phyloP scores from a whole-genome alignment of 208 protist genomes.

The Leishmania aethiopica region DNA sequence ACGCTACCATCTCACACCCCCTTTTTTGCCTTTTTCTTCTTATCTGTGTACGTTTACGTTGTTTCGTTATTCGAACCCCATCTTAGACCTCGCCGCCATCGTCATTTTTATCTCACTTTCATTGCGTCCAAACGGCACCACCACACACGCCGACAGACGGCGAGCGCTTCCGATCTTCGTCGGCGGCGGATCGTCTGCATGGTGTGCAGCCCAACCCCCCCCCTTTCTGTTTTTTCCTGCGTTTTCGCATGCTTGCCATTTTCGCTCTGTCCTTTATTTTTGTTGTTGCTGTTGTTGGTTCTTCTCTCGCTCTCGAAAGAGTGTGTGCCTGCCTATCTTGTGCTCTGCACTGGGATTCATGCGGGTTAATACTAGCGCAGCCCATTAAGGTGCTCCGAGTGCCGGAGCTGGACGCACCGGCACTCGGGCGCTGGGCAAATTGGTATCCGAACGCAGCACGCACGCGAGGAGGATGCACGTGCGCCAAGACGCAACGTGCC shows the following conservation, averaged over 20 bases:
- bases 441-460: background rate
- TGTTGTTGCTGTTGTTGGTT: too few species aligned
- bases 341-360: background rate
- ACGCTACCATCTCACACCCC: background rate
- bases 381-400: too few species aligned
- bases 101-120: background rate
- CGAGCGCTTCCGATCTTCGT: background rate
- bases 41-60: background rate
- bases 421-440: too few species aligned
- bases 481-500: background rate
- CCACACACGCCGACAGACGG: background rate
- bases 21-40: background rate
- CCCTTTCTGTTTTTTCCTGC: background rate
- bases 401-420: too few species aligned
- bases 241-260: background rate
- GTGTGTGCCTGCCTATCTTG: background rate
- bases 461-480: background rate
- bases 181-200: background rate
- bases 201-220: too few species aligned
- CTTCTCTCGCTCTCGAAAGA: background rate
- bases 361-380: background rate
- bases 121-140: too few species aligned
- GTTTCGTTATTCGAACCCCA: too few species aligned
- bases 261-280: background rate
- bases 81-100: background rate